Percentiles rank a stretch among this genome's conserved stretches.
These are phyloP conservation scores for Aspergillus leporis DNA, from an alignment of 495 filamentous ascomycete genomes.

Conservation along the genomic window DNA sequence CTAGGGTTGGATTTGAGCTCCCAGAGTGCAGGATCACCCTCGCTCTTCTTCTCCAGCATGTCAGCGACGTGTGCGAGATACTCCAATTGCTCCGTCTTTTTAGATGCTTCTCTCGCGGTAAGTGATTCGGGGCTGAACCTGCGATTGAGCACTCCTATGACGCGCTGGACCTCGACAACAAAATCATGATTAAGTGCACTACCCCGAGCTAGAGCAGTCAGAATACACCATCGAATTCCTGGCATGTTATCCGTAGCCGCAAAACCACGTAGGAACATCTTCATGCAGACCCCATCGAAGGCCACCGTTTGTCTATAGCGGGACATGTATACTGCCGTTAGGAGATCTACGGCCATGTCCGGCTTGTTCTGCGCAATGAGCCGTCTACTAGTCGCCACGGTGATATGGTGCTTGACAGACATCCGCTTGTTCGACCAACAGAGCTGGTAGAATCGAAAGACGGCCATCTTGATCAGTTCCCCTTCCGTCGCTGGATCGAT, in stretches of 20 bases:
- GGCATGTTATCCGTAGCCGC: slow-evolving; percentile 27
- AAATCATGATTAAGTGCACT: slow-evolving; percentile 32
- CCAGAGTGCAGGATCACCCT: slow-evolving; percentile 20
- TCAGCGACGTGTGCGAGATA: slow-evolving; percentile 20
- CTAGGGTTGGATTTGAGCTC: slow-evolving; percentile 9
- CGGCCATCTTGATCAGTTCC: slow-evolving; percentile 35
- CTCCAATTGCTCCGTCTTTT: slow-evolving; percentile 10
- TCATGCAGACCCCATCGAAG: slow-evolving; percentile 44
- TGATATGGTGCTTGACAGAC: slow-evolving; percentile 38
- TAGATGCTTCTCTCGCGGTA: slow-evolving; percentile 11
- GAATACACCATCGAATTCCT: slow-evolving; percentile 46
- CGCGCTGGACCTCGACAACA: slow-evolving; percentile 34
- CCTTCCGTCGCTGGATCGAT: slow-evolving; percentile 21
- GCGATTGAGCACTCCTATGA: slow-evolving; percentile 23
- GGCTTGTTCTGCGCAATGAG: slow-evolving; percentile 28
- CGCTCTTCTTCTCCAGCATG: slow-evolving; percentile 26
- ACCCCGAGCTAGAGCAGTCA: slow-evolving; percentile 37
- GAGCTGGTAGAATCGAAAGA: slow-evolving; percentile 43
- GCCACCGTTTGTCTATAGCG: slow-evolving; percentile 31
- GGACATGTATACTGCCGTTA: slow-evolving; percentile 42
- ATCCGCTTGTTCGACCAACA: slow-evolving; percentile 33
- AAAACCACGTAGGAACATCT: slow-evolving; percentile 44
- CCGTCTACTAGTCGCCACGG: slow-evolving; percentile 27
- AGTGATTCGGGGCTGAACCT: not conserved
- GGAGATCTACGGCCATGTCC: slow-evolving; percentile 33